A percentile compares a stretch with the other conserved stretches of the same genome.
Evolutionary conservation across 2,329 filamentous ascomycete genomes (phyloP).

Genomic region (Colletotrichum phormii): DNA sequence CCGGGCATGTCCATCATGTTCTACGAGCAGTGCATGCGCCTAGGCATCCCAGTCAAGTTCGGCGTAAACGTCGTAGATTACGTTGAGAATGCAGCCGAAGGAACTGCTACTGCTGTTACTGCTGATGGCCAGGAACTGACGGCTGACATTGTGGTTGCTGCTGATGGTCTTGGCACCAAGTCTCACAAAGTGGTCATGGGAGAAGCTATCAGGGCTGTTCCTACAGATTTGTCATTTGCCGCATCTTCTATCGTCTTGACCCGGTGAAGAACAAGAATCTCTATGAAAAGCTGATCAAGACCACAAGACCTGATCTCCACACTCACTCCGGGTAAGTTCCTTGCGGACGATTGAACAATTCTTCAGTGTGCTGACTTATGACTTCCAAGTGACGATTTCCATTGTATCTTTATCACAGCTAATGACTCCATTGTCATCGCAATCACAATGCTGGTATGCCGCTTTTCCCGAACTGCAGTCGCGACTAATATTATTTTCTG

Average conservation of each 20-base stretch:
- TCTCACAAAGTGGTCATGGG: slow-evolving; percentile 7
- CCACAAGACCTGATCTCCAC: background rate
- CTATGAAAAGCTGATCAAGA: background rate
- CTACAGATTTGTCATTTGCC: slow-evolving; percentile 11
- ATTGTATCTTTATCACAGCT: too few species aligned
- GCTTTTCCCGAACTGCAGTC: too few species aligned
- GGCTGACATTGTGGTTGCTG: slow-evolving; percentile 15
- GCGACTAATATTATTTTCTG: too few species aligned
- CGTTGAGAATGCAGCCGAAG: background rate
- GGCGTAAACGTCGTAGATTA: background rate
- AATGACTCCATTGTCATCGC: too few species aligned
- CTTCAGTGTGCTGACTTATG: too few species aligned
- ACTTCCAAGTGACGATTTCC: too few species aligned
- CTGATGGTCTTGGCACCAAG: slow-evolving; percentile 8
- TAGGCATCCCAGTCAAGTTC: slow-evolving; percentile 6
- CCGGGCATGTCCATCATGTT: slow-evolving; percentile 5
- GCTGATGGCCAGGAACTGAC: background rate
- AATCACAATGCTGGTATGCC: too few species aligned
- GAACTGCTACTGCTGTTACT: background rate
- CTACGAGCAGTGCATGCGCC: background rate
- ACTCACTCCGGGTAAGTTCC: slow-evolving; percentile 4
- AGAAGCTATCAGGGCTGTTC: slow-evolving; percentile 11
- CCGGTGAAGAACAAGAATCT: background rate
- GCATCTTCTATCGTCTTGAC: background rate
- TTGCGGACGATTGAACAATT: background rate